Evolutionary conservation across 1,139 yeast species (phyloP), one percentile per base, ranked within the genome.

Genomic region (Magnusiomyces clavatus): DNA sequence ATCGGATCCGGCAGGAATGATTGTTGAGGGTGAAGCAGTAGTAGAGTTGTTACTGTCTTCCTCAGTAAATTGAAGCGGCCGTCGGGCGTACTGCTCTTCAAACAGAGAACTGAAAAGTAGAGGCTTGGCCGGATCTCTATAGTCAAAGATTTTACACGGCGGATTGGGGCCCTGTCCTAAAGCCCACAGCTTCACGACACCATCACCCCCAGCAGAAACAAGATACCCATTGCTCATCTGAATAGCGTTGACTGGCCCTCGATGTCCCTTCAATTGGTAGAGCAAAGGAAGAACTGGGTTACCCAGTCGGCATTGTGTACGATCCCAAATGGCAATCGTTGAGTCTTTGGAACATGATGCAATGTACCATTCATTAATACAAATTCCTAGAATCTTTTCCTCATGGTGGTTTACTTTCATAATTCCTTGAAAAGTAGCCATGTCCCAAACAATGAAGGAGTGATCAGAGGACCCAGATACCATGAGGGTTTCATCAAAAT

Each of bases 161-260:
- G 17, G 40, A 11, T 37, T 6, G 40, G 40, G 34, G 24, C 34
- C 69, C 1, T 59, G 52, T 6, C 57, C 50, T 1, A 64, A 47
- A 35, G 60, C 56, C 72, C 72, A 69, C 51, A 67, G 54, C 43
- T 60, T 58, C 20, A 67, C 62, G 10, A 61, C 49, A 3, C 66
- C 63, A 53, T 69, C 73, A 4, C 70, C 69, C 4, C 73, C 71
- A 0, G 69, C 73, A 36, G 67, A 64, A 31, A 64, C 68, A n/a
- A 69, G 51, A 36, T 54, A 43, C 40, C 64, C 58, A 4, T 60
- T 65, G 6, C 54, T 51, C 24, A 64, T 44, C 14, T 63, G 63
- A 12, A 69, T 55, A 0, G 72, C 64, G 53, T 69, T 69, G 11
- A 69, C 71, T 8, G 73, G 69, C 2, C 72, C 70, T 3, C 57